These are phyloP conservation scores for Trichophyton simii DNA, from an alignment of 2,329 filamentous ascomycete species.

Conservation along the genomic window DNA sequence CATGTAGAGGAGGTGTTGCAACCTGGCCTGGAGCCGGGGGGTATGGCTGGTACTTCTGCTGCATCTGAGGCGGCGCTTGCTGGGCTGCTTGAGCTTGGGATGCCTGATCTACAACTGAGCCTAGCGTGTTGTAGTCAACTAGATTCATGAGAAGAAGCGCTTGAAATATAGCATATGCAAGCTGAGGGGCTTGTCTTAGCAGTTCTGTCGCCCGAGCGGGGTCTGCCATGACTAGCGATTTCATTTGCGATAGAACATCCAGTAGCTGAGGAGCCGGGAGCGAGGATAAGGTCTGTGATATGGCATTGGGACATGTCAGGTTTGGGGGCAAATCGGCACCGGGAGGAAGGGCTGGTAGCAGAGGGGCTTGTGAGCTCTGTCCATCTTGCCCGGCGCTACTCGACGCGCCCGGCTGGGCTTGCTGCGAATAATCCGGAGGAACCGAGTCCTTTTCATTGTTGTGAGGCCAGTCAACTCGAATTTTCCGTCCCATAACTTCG, in stretches of 20 bases:
- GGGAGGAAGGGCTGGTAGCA: conserved; percentile 66
- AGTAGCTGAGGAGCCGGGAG: conserved; percentile 80
- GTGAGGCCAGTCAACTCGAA: conserved; percentile 92
- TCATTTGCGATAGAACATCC: conserved; percentile 90
- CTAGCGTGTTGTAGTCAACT: conserved; percentile 71
- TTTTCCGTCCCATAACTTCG: conserved; percentile 86
- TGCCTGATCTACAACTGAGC: conserved; percentile 61
- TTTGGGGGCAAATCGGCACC: conserved; percentile 75
- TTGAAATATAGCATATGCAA: conserved; percentile 91
- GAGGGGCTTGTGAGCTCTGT: conserved; percentile 34
- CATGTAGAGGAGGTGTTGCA: conserved; percentile 41
- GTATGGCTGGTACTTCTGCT: conserved; percentile 28
- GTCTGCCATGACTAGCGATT: conserved; percentile 69
- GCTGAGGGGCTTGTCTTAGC: conserved; percentile 76
- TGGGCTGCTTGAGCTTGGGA: conserved; percentile 29
- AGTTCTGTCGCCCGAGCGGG: conserved; percentile 75
- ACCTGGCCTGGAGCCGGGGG: conserved; percentile 32
- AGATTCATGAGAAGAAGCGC: conserved; percentile 84
- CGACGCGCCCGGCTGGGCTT: conserved; percentile 21
- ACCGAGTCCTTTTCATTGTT: conserved; percentile 66
- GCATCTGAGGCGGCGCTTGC: conserved; percentile 25
- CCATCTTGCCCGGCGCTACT: conserved; percentile 25
- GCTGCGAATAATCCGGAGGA: conserved; percentile 37
- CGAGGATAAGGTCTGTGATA: conserved; percentile 78
- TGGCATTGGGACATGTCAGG: conserved; percentile 75